Evolutionary conservation across 2,329 filamentous ascomycete species (phyloP).

Genomic region (Aspergillus quadrilineatus): DNA sequence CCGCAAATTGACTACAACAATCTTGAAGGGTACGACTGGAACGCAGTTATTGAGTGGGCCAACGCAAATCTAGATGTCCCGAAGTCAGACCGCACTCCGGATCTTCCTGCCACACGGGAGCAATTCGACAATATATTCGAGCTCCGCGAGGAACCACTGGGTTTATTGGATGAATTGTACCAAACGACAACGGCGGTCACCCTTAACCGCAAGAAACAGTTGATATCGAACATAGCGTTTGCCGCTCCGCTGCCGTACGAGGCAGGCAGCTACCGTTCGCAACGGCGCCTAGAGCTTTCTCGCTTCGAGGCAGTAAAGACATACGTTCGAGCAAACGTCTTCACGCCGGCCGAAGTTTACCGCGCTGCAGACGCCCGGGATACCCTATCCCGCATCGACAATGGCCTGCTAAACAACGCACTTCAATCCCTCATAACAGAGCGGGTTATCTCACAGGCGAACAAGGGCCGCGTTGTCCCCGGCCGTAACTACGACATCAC

Average conservation of each 20-base stretch:
- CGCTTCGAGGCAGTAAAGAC: slow-evolving; percentile 42
- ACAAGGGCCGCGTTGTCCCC: slow-evolving; percentile 40
- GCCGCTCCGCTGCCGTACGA: slow-evolving; percentile 25
- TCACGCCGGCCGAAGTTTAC: slow-evolving; percentile 46
- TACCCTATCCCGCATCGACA: slow-evolving; percentile 33
- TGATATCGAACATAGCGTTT: slow-evolving; percentile 39
- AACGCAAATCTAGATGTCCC: slow-evolving; percentile 42
- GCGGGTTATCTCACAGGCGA: slow-evolving; percentile 40
- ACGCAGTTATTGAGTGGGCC: slow-evolving; percentile 48
- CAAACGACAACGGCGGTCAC: slow-evolving; percentile 30
- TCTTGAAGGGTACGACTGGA: slow-evolving; percentile 48
- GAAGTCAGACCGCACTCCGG: slow-evolving; percentile 36
- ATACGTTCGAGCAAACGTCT: slow-evolving; percentile 50
- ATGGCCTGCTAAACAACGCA: slow-evolving; percentile 38
- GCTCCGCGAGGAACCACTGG: slow-evolving; percentile 36
- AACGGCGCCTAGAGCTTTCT: slow-evolving; percentile 22
- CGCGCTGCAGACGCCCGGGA: slow-evolving; percentile 37
- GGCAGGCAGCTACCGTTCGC: slow-evolving; percentile 1
- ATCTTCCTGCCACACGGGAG: slow-evolving; percentile 45
- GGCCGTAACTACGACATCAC: slow-evolving; percentile 48
- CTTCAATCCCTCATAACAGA: slow-evolving; percentile 43
- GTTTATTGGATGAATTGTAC: slow-evolving; percentile 38
- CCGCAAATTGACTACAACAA: slow-evolving; percentile 47
- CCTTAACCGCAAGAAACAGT: slow-evolving; percentile 33
- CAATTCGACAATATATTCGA: slow-evolving; percentile 45